Evolutionary conservation across 768 basidiomycete species (phyloP), one percentile per base, ranked within the genome.

Genomic region (Naganishia onofrii): DNA sequence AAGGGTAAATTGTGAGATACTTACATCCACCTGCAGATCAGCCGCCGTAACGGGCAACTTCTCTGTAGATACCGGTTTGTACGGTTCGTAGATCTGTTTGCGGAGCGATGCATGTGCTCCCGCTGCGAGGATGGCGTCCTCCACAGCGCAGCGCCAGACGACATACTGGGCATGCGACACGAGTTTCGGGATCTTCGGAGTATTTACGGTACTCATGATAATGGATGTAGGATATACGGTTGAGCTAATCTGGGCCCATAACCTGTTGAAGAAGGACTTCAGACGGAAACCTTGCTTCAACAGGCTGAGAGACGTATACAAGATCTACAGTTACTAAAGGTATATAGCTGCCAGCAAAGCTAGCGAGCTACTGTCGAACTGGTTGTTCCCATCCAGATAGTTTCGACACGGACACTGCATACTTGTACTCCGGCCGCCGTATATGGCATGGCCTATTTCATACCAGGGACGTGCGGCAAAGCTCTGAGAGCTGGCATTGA

Each of bases 121-220:
- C 42, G 48, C 64, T 26, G 64, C 42, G 42, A 66, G 48, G 29
- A 66, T 44, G 28, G 46, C 48, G 46, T 66, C 46, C 48, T 66
- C 42, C 23, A 66, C 64, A 9, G 64, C 64, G 32, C 28, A 21
- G 48, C 64, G 29, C 64, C 64, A 66, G 28, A 28, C 48, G 64
- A 46, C 42, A 38, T 66, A 52, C 42, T 66, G 42, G 4, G 42
- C 64, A 28, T 46, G 48, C 64, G 42, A 44, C 12, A 66, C 64
- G 42, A 66, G 48, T 29, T 48, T 52, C 19, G 64, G 64, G 29
- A 66, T 66, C 64, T 66, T 66, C 55, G 31, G 55, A 56, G 55
- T 32, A 19, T 26, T 38, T 21, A 31, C 34, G 31, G 17, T 21
- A 58, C 57, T 58, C 57, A 58, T 58, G 31, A 8, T 58, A 15